Evolutionary conservation across 345 rosid species (phyloP).

Genomic region (Brassica nigra): DNA sequence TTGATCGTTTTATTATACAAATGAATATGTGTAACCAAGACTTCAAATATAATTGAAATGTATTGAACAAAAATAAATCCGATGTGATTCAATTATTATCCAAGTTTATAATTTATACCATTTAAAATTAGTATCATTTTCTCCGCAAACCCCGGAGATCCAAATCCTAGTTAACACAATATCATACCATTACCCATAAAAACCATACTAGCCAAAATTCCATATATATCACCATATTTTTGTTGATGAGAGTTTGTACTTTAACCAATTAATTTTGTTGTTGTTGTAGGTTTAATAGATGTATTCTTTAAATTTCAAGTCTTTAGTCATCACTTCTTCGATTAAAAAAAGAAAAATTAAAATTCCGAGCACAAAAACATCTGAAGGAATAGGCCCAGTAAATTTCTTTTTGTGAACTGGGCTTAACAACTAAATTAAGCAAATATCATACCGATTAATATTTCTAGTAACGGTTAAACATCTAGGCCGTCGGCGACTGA

Average conservation of each 20-base stretch:
- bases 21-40: too few relatives aligned
- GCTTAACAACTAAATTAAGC: constrained; percentile 12
- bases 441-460: background rate
- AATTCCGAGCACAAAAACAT: background rate
- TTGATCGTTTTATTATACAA: too few relatives aligned
- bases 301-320: too few relatives aligned
- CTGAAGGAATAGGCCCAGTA: background rate
- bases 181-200: too few relatives aligned
- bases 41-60: too few relatives aligned
- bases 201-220: background rate
- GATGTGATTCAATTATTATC: background rate
- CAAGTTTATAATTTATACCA: background rate
- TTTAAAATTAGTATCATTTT: too few relatives aligned
- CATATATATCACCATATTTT: background rate
- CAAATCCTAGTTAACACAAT: too few relatives aligned
- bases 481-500: background rate
- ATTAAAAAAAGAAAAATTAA: too few relatives aligned
- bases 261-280: too few relatives aligned
- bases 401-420: constrained; percentile 2
- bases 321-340: too few relatives aligned
- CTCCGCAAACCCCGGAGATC: too few relatives aligned
- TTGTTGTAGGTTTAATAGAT: background rate
- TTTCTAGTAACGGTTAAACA: background rate
- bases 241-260: background rate
- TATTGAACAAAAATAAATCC: too few relatives aligned